Evolutionary conservation across 2,329 filamentous ascomycete genomes (phyloP).

Genomic region (Ceratocystis cubensis): DNA sequence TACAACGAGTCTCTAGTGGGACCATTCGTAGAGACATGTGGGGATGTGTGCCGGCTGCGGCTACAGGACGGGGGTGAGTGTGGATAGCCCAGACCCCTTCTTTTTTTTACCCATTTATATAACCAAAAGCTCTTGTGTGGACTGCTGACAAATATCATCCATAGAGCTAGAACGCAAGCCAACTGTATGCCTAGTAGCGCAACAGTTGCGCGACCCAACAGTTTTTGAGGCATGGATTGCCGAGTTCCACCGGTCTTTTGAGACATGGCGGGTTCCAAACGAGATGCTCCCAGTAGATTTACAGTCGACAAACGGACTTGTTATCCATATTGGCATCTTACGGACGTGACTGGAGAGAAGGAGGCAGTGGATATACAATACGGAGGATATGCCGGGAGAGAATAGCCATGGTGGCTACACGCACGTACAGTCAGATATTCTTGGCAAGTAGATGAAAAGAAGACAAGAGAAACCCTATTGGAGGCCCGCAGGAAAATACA

Average conservation of each 20-base stretch:
- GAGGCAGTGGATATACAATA: not conserved
- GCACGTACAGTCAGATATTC: not conserved
- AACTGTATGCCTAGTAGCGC: slow-evolving; percentile 68
- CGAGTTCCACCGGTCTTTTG: slow-evolving; percentile 54
- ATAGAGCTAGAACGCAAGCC: slow-evolving; percentile 29
- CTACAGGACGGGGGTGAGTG: not conserved
- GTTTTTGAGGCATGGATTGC: slow-evolving; percentile 75
- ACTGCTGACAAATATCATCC: not conserved
- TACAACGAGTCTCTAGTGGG: slow-evolving; percentile 81
- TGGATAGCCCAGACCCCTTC: not conserved
- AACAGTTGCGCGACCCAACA: slow-evolving; percentile 74
- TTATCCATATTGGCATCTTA: slow-evolving; percentile 66
- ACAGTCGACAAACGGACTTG: slow-evolving; percentile 57
- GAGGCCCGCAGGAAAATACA: not conserved
- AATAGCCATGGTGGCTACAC: not conserved
- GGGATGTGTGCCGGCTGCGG: slow-evolving; percentile 56
- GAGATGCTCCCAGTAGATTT: slow-evolving; percentile 46
- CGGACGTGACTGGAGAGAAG: slow-evolving; percentile 24
- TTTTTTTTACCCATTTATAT: too few species aligned
- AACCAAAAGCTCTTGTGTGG: too few species aligned
- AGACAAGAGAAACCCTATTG: not conserved
- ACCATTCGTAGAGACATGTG: slow-evolving; percentile 72
- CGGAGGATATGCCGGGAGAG: not conserved
- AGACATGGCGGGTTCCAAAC: slow-evolving; percentile 64
- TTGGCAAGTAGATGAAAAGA: not conserved